Evolutionary conservation across 2,329 filamentous ascomycete species (phyloP), one percentile per base, ranked within the genome.

Genomic region (Trichoderma atrobrunneum): DNA sequence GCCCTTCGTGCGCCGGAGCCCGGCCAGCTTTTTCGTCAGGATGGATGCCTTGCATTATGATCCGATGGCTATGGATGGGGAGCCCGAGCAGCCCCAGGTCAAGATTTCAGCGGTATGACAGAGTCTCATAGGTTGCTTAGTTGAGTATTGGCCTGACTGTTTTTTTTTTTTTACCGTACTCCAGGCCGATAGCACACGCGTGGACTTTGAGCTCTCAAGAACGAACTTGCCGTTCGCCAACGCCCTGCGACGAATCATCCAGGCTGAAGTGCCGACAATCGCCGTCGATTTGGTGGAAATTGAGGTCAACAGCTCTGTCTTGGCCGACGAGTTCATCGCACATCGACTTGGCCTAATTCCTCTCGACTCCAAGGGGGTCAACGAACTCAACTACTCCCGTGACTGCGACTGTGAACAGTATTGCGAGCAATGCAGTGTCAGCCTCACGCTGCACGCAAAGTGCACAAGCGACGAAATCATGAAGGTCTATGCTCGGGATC

Each of bases 401-500:
- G 95, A 98, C 83, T 99, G 96, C 85, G 94, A 97, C 79, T 99
- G 96, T 86, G 95, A 98, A 78, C 92, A 95, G 78, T 94, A 95
- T 85, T 99, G 96, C 85, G 93, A 97, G 76, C 89, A 92, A 77
- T 99, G 96, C 86, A 93, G 92, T 76, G 93, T 98, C 65, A 92
- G 90, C 28, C 88, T 99, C 32, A 91, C 89, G 4, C 87, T 99
- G 51, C 91, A 97, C 79, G 95, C 94, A 56, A 91, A 93, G 79
- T 97, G 94, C 83, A 94, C 90, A 3, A 89, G 89, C 65, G 93
- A 96, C 77, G 92, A 95, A 74, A 92, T 95, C 73, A 96, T 99
- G 91, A 94, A 93, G 78, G 94, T 99, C 11, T 98, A 97, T 80
- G 95, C 96, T 72, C 90, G 94, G 72, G 95, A 99, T 81, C 84